These are phyloP conservation scores for Syzygium aromaticum DNA, from an alignment of 345 rosid species.

Conservation along the genomic window DNA sequence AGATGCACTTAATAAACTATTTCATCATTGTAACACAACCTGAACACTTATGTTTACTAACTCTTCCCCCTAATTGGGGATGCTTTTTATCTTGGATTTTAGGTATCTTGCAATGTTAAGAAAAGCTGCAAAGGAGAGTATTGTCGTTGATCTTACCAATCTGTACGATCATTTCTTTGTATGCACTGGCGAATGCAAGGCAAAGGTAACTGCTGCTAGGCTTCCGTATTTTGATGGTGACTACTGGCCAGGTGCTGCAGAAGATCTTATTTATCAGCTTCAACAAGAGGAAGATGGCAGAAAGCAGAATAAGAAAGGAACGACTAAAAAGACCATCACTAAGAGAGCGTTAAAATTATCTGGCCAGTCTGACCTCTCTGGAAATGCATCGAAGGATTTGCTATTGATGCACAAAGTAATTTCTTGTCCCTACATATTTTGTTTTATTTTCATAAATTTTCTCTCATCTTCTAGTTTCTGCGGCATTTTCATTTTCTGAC, in stretches of 20 bases:
- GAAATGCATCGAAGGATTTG: constrained; percentile 83
- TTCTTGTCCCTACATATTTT: neutral
- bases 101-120: constrained; percentile 91
- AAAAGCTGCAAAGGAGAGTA: constrained; percentile 78
- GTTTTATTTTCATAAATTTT: neutral
- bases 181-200: constrained; percentile 76
- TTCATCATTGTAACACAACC: neutral
- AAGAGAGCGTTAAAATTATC: constrained; percentile 97
- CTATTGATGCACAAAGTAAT: constrained; percentile 92
- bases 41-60: neutral
- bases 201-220: constrained; percentile 96
- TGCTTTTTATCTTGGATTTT: constrained; percentile 11
- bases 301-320: constrained; percentile 83
- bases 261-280: constrained; percentile 83
- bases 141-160: constrained; percentile 80
- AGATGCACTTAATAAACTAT: neutral
- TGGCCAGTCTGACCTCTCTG: constrained; percentile 89
- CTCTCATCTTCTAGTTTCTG: neutral
- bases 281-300: constrained; percentile 93
- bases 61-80: constrained; percentile 4
- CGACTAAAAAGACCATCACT: constrained; percentile 72
- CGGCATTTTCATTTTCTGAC: neutral
- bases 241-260: constrained; percentile 99
- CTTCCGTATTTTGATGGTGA: constrained; percentile 99
- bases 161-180: constrained; percentile 89